phyloP scores from a whole-genome alignment of 2,329 filamentous ascomycete species.

The Coleophoma crateriformis region DNA sequence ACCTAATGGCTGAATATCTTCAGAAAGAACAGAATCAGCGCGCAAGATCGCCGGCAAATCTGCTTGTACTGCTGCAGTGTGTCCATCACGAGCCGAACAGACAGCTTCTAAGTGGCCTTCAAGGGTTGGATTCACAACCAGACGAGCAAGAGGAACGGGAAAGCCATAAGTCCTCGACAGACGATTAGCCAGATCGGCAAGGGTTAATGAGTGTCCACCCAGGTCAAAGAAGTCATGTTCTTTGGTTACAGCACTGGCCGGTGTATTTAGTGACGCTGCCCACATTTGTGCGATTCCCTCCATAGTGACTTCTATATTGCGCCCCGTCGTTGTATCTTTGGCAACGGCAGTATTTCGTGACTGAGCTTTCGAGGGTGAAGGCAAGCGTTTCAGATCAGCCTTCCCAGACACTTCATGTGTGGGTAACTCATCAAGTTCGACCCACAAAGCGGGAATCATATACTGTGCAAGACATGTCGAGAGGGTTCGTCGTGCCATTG shows the following conservation, averaged over 20 bases:
- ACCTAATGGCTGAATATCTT: constrained; percentile 57
- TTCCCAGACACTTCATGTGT: constrained; percentile 78
- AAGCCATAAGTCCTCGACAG: constrained; percentile 68
- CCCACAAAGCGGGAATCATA: constrained; percentile 78
- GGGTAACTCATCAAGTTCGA: constrained; percentile 64
- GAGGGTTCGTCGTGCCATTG: constrained; percentile 37
- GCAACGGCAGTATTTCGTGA: constrained; percentile 26
- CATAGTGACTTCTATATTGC: constrained; percentile 59
- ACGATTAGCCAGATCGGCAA: constrained; percentile 71
- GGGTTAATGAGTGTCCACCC: constrained; percentile 70
- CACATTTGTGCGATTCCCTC: constrained; percentile 66
- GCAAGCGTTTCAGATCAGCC: constrained; percentile 66
- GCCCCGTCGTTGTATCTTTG: constrained; percentile 36
- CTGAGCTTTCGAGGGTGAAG: constrained; percentile 53
- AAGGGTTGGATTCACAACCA: constrained; percentile 67
- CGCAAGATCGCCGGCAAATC: constrained; percentile 66
- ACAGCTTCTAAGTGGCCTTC: constrained; percentile 68
- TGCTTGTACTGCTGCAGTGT: constrained; percentile 69
- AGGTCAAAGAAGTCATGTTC: constrained; percentile 79
- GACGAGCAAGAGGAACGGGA: constrained; percentile 62
- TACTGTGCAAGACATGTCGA: constrained; percentile 68
- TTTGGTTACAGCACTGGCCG: constrained; percentile 53
- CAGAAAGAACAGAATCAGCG: constrained; percentile 59
- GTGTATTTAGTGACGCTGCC: constrained; percentile 65
- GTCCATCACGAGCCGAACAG: constrained; percentile 64